Base-by-base conservation (phyloP, 352 stramenopile genomes). In the Saprolegnia parasitica region DNA sequence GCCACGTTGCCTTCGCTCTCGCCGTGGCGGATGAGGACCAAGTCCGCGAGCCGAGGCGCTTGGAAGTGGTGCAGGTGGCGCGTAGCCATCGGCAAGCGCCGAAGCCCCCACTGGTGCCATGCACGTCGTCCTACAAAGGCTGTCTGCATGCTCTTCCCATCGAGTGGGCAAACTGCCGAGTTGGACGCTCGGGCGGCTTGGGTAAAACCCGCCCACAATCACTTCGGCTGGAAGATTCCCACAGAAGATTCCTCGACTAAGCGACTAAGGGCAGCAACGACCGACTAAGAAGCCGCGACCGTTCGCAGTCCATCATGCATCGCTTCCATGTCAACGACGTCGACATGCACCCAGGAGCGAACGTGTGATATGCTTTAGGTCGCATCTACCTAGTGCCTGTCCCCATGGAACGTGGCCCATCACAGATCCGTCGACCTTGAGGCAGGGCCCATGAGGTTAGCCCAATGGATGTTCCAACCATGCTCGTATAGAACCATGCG, bases 1-100 rank as follows among this genome's bases (percentile, higher is more conserved):
- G 88, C 88, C 60, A 96, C 81, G 67, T 96, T 96, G 52, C 88
- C 88, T 73, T 96, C 88, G 72, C 85, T 94, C 77, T 96, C 86
- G 61, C 88, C 88, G 67, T 96, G 88, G 42, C 88, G 87, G 55
- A 95, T 91, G n/a, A 95, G 81, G 62, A 95, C 85, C 52, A 95
- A 74, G 67, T 95, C 87, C 0, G 79, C 77, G 18, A 95, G 78
- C 2, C 87, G 84, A 20, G 83, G 84, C 35, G 82, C 72, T 5
- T 74, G 54, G 50, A 78, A 78, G 29, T 74, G 63, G 29, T 70
- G 63, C 50, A 70, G 39, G 20, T 6, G 20, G 10, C 63, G 63
- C 13, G 35, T 15, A 11, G 16, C 8, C 57, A 56, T 49, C 54
- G 52, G 9, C 42, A 23, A 29, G 32, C 29, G 23, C 20, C 39